Conservation (phyloP, 2,329 filamentous ascomycete genomes). For the Ophiostoma sp. region DNA sequence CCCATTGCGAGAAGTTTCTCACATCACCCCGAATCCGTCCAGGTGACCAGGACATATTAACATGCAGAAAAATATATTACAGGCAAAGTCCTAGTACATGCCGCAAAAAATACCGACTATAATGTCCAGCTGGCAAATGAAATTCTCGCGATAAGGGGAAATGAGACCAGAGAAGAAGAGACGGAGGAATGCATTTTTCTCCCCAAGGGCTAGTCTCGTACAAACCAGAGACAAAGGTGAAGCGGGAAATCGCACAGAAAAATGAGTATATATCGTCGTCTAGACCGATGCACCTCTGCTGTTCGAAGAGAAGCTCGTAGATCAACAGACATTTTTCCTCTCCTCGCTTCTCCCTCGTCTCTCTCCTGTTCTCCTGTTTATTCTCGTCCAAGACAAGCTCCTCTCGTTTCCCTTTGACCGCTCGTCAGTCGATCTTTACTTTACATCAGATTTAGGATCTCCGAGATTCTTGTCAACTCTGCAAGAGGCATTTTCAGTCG, state of each 20-base stretch:
- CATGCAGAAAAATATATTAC: background rate
- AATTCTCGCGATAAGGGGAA: constrained; percentile 5
- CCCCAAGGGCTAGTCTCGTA: too few species aligned
- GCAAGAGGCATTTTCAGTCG: background rate
- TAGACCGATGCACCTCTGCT: background rate
- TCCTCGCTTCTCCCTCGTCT: background rate
- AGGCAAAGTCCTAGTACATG: background rate
- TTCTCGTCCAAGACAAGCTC: background rate
- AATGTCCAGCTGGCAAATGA: background rate
- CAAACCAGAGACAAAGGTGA: background rate
- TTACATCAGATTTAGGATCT: background rate
- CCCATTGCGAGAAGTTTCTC: background rate
- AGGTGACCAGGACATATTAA: background rate
- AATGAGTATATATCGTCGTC: constrained; percentile 5
- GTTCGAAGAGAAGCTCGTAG: background rate
- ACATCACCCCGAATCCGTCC: too few species aligned
- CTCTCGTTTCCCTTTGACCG: background rate
- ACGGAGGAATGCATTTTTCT: background rate
- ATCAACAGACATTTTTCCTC: background rate
- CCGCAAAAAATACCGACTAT: background rate
- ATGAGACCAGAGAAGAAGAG: background rate
- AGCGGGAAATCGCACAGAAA: background rate
- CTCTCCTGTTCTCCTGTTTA: background rate
- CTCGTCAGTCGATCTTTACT: background rate
- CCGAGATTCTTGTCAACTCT: background rate